A percentile compares a stretch with the other conserved stretches of the same genome.
Conservation (phyloP, 192 early-diverging fungal species). For the Spizellomyces sp. region DNA sequence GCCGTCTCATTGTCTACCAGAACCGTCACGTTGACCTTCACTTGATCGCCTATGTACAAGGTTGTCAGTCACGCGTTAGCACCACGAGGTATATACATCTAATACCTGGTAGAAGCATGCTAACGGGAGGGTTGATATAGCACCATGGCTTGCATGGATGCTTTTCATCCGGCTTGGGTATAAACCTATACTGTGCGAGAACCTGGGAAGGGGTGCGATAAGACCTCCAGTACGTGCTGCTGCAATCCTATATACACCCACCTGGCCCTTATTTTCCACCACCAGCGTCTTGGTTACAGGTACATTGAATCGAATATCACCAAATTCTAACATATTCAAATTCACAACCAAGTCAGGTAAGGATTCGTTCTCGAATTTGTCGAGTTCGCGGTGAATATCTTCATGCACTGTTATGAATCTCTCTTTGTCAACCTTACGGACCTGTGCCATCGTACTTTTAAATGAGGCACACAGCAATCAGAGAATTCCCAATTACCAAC, state of each 20-base stretch:
- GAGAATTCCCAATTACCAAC: not conserved
- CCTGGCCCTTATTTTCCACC: constrained; percentile 74
- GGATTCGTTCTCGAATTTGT: constrained; percentile 79
- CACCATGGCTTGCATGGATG: constrained; percentile 73
- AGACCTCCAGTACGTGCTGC: too few relatives aligned
- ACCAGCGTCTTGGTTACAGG: constrained; percentile 54
- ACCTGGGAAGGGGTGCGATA: constrained; percentile 39
- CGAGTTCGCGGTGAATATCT: constrained; percentile 73
- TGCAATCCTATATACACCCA: not conserved
- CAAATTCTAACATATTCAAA: constrained; percentile 70
- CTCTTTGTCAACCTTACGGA: constrained; percentile 60
- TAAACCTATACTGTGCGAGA: constrained; percentile 72
- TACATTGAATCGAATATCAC: constrained; percentile 57
- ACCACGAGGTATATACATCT: not conserved
- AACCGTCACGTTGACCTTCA: constrained; percentile 60
- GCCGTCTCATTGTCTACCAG: constrained; percentile 54
- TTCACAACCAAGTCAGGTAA: constrained; percentile 67
- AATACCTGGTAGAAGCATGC: constrained; percentile 74
- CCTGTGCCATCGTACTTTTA: constrained; percentile 27
- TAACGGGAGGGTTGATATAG: constrained; percentile 61
- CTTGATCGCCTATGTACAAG: constrained; percentile 53
- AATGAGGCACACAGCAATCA: not conserved
- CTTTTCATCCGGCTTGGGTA: constrained; percentile 65
- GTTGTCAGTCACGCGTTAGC: not conserved
- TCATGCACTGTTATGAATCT: constrained; percentile 58